Conservation (phyloP, 352 stramenopile genomes). For the Peronospora farinosa region DNA sequence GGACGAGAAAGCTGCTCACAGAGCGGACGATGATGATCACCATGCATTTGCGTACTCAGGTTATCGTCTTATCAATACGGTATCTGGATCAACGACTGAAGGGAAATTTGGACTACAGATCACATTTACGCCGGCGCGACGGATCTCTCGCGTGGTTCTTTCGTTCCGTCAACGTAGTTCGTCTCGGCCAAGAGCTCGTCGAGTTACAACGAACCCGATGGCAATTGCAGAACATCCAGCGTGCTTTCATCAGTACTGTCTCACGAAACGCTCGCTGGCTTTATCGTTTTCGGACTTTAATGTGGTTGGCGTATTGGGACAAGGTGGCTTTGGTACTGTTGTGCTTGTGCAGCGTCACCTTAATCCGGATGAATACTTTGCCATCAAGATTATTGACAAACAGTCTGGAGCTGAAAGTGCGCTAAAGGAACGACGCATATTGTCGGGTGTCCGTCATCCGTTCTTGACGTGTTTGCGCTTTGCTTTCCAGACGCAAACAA, state of each 20-base stretch:
- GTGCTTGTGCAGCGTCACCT: conserved; percentile 76
- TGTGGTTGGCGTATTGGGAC: conserved; percentile 74
- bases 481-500: conserved; percentile 82
- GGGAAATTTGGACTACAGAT: conserved; percentile 75
- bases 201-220: conserved; percentile 71
- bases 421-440: conserved; percentile 68
- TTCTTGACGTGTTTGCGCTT: conserved; percentile 80
- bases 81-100: conserved; percentile 64
- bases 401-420: conserved; percentile 67
- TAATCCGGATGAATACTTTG: conserved; percentile 73
- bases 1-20: conserved; percentile 42
- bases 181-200: conserved; percentile 34
- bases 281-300: conserved; percentile 84
- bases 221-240: conserved; percentile 63
- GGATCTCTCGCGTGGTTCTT: conserved; percentile 77
- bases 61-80: conserved; percentile 64
- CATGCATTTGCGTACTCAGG: conserved; percentile 55
- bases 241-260: conserved; percentile 78
- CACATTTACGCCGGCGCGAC: conserved; percentile 75
- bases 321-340: conserved; percentile 75
- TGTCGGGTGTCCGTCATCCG: conserved; percentile 69
- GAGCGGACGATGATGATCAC: conserved; percentile 67
- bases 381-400: conserved; percentile 87
- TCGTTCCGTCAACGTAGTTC: conserved; percentile 67
- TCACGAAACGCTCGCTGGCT: conserved; percentile 76